Evolutionary conservation across 1,284 basidiomycete genomes (phyloP), one percentile per base, ranked within the genome.

Genomic region (Anthracocystis walkeri): DNA sequence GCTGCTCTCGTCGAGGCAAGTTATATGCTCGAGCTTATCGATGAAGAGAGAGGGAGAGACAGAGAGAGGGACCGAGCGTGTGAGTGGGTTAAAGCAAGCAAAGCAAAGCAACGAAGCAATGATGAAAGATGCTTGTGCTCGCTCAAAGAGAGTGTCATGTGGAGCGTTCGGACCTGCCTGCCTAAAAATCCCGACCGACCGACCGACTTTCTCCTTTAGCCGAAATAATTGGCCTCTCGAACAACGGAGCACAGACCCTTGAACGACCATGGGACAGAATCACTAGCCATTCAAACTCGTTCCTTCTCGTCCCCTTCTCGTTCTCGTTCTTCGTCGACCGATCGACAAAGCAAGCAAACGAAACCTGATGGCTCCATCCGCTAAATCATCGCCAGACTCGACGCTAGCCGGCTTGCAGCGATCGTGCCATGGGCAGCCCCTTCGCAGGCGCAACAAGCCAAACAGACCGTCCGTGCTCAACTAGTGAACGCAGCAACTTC

Each of bases 161-260:
- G 48, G 48, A 31, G 48, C 16, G 20, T 49, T 29, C 18, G 46
- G 46, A n/a, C 46, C 23, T 49, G 46, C 7, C 46, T 29, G 46
- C 27, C 46, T 4, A 49, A 49, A 45, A 25, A 23, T 21, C 33
- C 35, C 35, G 35, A 38, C 35, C 35, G 35, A 38, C 12, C 35
- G 6, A 6, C 31, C 31, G 31, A 33, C 31, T 33, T 4, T 8
- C 35, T 16, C 14, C 12, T 38, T 16, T 38, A 38, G 35, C 35
- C 35, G 35, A 38, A 38, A 16, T 10, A 10, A 7, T 10, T 33
- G 31, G 31, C 31, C 31, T 33, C 31, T 38, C 12, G 14, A 38
- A 16, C 35, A 38, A 38, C 35, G 8, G 31, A 16, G 14, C 35
- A 38, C 35, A 38, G 35, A 38, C 35, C 35, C 35, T 38, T 38